Evolutionary conservation across 805 yeast genomes (phyloP).

Genomic region (Hanseniaspora guilliermondii): DNA sequence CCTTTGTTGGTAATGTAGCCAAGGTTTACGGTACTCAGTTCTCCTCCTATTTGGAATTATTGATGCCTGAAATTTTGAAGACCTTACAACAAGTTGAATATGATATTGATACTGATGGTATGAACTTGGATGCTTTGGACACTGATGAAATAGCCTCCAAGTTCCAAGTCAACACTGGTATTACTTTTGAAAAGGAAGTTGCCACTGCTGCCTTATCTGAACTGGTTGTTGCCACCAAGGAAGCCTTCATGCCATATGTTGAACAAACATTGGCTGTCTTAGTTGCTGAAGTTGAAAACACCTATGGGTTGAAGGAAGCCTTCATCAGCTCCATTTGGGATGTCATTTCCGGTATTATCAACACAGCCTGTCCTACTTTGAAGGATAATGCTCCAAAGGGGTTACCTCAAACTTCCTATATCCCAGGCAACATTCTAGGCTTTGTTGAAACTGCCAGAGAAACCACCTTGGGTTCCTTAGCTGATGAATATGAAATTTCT

Average conservation of each 20-base stretch:
- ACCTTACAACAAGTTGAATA: slow-evolving; percentile 83
- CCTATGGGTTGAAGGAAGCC: slow-evolving; percentile 83
- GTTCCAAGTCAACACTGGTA: slow-evolving; percentile 82
- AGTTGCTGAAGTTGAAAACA: slow-evolving; percentile 63
- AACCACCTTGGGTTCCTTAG: slow-evolving; percentile 48
- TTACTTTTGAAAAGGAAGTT: slow-evolving; percentile 89
- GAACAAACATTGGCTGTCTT: slow-evolving; percentile 54
- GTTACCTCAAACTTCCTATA: slow-evolving; percentile 47
- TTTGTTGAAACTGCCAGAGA: slow-evolving; percentile 57
- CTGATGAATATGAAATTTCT: slow-evolving; percentile 70
- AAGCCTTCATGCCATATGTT: slow-evolving; percentile 63
- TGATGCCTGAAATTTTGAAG: slow-evolving; percentile 72
- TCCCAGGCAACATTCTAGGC: slow-evolving; percentile 43
- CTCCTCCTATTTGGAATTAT: slow-evolving; percentile 66
- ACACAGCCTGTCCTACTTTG: slow-evolving; percentile 31
- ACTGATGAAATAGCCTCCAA: slow-evolving; percentile 58
- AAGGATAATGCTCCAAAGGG: slow-evolving; percentile 48
- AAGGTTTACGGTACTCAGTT: slow-evolving; percentile 87
- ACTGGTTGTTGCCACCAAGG: slow-evolving; percentile 76
- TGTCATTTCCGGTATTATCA: slow-evolving; percentile 57
- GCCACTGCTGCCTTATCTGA: slow-evolving; percentile 86
- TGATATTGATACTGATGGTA: slow-evolving; percentile 46
- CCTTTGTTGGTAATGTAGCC: slow-evolving; percentile 86
- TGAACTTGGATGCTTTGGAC: slow-evolving; percentile 39
- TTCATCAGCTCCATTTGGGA: slow-evolving; percentile 76